Percentiles rank a stretch among this genome's conserved stretches.
Conservation (phyloP, 768 basidiomycete genomes). For the Austroboletus festivus region DNA sequence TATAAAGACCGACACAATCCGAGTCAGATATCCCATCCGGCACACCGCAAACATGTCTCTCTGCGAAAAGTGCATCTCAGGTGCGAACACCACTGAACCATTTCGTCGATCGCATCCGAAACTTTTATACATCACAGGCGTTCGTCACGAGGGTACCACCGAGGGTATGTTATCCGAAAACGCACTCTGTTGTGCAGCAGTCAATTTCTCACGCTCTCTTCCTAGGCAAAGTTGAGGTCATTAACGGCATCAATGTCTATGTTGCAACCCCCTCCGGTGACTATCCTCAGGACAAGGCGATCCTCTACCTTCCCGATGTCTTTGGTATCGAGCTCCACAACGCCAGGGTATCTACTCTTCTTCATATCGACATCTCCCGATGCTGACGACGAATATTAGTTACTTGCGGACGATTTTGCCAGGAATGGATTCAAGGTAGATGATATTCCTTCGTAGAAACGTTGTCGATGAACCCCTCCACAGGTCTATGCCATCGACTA, state of each 20-base stretch:
- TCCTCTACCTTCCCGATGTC: conserved; percentile 53
- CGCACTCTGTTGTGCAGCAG: not conserved
- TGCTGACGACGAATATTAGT: conserved; percentile 21
- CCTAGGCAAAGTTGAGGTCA: conserved; percentile 40
- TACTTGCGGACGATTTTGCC: conserved; percentile 44
- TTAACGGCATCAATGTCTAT: conserved; percentile 50
- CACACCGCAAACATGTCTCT: conserved; percentile 41
- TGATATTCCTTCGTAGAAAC: not conserved
- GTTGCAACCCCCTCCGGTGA: conserved; percentile 49
- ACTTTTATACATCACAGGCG: conserved; percentile 30
- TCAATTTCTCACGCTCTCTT: not conserved
- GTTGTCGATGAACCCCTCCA: not conserved
- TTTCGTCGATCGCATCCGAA: conserved; percentile 1
- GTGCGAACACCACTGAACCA: conserved; percentile 28
- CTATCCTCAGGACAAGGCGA: conserved; percentile 52
- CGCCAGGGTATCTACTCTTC: conserved; percentile 32
- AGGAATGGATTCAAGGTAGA: conserved; percentile 36
- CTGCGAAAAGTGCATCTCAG: conserved; percentile 55
- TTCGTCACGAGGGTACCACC: conserved; percentile 48
- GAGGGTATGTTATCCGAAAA: conserved; percentile 33
- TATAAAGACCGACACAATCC: conserved; percentile 11
- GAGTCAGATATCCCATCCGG: not conserved
- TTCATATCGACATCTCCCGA: not conserved
- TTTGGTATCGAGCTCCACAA: conserved; percentile 51
- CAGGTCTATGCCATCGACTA: conserved; percentile 27